Evolutionary conservation across 83 land plant species (phyloP), one percentile per base, ranked within the genome.

Genomic region (Larix sibirica): DNA sequence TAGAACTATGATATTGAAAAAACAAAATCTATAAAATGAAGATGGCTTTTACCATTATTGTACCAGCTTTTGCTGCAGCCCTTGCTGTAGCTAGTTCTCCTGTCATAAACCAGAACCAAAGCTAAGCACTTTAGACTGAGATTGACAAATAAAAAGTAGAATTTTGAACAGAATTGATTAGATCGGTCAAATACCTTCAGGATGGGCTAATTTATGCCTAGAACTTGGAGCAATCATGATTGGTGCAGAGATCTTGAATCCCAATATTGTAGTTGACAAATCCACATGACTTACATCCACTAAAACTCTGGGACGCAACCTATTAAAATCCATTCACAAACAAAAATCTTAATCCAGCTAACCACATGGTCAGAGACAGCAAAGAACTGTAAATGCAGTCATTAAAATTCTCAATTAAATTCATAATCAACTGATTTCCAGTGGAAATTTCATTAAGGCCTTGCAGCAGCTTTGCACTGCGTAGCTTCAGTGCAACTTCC

Each of bases 41-140:
- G 10, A 71, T 31, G 28, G 3, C 1, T 77, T 20, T 20, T 44
- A 70, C 95, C 95, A 95, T 95, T 44, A 95, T 90, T 38, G 94
- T 93, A 62, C 86, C 84, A 78, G 87, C 88, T 13, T 47, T 47
- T 47, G 54, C 54, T 47, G 54, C 12, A 47, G 54, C 54, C 82
- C 89, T 91, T 33, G 95, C 92, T 79, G 97, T 95, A 61, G 97
- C 95, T 40, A 93, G 59, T 84, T 95, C 97, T 59, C 97, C 97
- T 95, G 89, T 6, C 56, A 77, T 10, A 60, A n/a, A 78, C 64
- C 79, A 71, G 79, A 61, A 63, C 18, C 9, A 60, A 33, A 40
- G 31, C 5, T 17, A 83, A 61, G 3, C 23, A 44, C 6, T 31
- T 44, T 47, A 26, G 58, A 23, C 78, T 23, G 23, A 8, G 10